Evolutionary conservation across 2,329 filamentous ascomycete genomes (phyloP).

Genomic region (Cordyceps fumosorosea): DNA sequence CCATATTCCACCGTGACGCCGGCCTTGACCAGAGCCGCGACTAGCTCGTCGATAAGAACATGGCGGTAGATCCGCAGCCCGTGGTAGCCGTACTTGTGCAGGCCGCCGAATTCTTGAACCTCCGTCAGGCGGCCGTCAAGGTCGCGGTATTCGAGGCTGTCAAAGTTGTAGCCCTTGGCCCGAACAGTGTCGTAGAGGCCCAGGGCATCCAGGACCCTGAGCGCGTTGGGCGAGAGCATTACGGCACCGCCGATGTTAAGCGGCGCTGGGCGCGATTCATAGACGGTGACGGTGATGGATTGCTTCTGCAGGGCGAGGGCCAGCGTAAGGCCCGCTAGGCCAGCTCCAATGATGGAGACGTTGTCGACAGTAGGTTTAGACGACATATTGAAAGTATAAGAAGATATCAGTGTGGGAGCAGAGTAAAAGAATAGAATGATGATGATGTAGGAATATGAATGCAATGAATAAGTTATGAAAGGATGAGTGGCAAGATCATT

Average conservation of each 20-base stretch:
- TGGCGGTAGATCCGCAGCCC: slow-evolving; percentile 49
- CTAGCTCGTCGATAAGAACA: slow-evolving; percentile 43
- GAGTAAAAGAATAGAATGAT: background rate
- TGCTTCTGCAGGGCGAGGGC: slow-evolving; percentile 47
- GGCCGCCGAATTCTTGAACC: slow-evolving; percentile 41
- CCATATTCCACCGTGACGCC: slow-evolving; percentile 39
- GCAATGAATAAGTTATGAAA: too few relatives aligned
- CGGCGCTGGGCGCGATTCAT: slow-evolving; percentile 40
- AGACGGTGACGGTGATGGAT: slow-evolving; percentile 43
- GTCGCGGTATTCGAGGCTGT: slow-evolving; percentile 40
- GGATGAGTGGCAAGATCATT: background rate
- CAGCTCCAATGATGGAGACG: slow-evolving; percentile 28
- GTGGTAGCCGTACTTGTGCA: slow-evolving; percentile 43
- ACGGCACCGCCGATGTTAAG: slow-evolving; percentile 47
- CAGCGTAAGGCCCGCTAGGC: slow-evolving; percentile 44
- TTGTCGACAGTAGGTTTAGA: background rate
- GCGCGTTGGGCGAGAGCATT: slow-evolving; percentile 54
- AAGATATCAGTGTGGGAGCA: background rate
- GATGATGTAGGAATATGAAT: background rate
- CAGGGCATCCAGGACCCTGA: slow-evolving; percentile 45
- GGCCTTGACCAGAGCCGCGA: slow-evolving; percentile 31
- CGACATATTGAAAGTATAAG: background rate
- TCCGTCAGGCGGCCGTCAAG: slow-evolving; percentile 26
- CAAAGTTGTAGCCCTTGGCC: slow-evolving; percentile 43
- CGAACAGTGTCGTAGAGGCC: slow-evolving; percentile 41